Conservation (phyloP, 2,329 filamentous ascomycete genomes). For the Elsinoe arachidis region DNA sequence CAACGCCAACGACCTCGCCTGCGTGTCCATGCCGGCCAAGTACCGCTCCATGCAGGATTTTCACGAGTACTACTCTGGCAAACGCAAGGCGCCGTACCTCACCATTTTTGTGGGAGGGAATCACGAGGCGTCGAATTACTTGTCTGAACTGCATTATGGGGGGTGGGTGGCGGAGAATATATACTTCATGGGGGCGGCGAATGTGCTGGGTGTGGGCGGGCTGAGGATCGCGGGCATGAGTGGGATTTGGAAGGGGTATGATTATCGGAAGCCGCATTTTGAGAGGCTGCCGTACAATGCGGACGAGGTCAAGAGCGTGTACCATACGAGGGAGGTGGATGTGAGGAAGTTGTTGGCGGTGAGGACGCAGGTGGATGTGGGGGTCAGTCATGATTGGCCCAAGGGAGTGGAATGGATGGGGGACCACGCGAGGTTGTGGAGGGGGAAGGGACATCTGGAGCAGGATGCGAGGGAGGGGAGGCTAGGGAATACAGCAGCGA, state of each 20-base stretch:
- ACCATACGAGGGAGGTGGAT: constrained; percentile 84
- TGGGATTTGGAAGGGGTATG: constrained; percentile 88
- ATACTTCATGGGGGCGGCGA: constrained; percentile 91
- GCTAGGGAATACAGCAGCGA: constrained; percentile 72
- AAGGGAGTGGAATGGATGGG: constrained; percentile 72
- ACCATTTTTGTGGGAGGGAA: constrained; percentile 93
- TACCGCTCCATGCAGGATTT: constrained; percentile 88
- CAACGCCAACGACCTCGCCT: constrained; percentile 76
- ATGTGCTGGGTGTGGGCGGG: constrained; percentile 73
- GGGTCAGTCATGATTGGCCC: constrained; percentile 94
- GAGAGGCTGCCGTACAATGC: constrained; percentile 78
- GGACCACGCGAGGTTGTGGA: constrained; percentile 59
- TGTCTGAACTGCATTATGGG: constrained; percentile 90
- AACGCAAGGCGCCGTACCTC: constrained; percentile 68
- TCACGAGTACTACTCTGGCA: constrained; percentile 83
- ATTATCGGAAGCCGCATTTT: constrained; percentile 74
- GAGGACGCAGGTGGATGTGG: constrained; percentile 80
- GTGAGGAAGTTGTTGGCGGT: constrained; percentile 81
- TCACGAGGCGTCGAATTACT: constrained; percentile 83
- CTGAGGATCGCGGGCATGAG: constrained; percentile 83
- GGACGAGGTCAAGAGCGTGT: constrained; percentile 71
- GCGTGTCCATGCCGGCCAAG: constrained; percentile 83
- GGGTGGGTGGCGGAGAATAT: constrained; percentile 97
- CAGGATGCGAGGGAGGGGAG: constrained; percentile 65
- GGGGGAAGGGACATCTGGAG: constrained; percentile 64